These are phyloP conservation scores for Tardiomyces depauwii DNA, from an alignment of 1,139 yeast species.

Conservation along the genomic window DNA sequence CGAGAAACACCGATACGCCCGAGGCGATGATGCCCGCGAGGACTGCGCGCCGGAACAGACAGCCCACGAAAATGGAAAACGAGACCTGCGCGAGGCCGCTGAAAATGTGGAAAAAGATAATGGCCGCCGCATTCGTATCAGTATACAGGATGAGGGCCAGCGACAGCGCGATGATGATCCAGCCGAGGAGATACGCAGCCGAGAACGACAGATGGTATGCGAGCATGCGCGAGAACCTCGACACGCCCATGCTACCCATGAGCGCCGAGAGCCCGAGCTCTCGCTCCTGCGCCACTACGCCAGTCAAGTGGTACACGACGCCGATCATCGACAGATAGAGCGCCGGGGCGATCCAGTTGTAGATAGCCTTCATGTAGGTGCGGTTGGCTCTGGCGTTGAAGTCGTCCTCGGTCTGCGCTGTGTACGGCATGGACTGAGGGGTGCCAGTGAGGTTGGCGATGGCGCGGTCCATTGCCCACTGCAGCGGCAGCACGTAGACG, in stretches of 20 bases:
- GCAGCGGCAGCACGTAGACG: constrained; percentile 23
- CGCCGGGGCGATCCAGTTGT: constrained; percentile 26
- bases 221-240: constrained; percentile 16
- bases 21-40: constrained; percentile 27
- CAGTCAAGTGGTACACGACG: constrained; percentile 26
- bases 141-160: constrained; percentile 16
- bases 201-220: constrained; percentile 22
- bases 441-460: constrained; percentile 18
- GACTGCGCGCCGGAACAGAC: constrained; percentile 23
- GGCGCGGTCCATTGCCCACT: constrained; percentile 28
- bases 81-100: constrained; percentile 24
- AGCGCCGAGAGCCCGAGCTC: constrained; percentile 24
- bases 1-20: constrained; percentile 23
- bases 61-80: constrained; percentile 23
- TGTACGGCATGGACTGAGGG: constrained; percentile 23
- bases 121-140: constrained; percentile 19
- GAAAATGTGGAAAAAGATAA: constrained; percentile 24
- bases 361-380: constrained; percentile 19
- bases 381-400: constrained; percentile 15
- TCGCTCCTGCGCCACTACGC: constrained; percentile 24
- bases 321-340: constrained; percentile 26
- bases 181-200: constrained; percentile 21
- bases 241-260: constrained; percentile 24
- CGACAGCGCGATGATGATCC: constrained; percentile 23
- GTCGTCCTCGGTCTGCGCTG: constrained; percentile 18